phyloP scores from a whole-genome alignment of 2,329 filamentous ascomycete species.

The Nannizzia gypsea region DNA sequence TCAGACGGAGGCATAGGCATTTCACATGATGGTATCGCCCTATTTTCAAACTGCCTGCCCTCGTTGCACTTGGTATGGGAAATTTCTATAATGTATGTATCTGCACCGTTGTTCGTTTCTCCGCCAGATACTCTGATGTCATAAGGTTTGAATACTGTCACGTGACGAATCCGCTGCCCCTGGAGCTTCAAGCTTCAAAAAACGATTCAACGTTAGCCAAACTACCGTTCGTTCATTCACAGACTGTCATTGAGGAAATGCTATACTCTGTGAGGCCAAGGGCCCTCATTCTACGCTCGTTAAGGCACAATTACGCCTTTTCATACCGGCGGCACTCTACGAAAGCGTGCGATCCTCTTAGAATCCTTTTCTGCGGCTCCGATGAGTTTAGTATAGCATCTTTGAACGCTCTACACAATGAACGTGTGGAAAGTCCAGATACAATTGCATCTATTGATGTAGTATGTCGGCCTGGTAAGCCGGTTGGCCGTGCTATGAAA shows the following conservation, averaged over 20 bases:
- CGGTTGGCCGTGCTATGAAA: slow-evolving; percentile 63
- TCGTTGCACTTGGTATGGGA: background rate
- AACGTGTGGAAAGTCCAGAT: slow-evolving; percentile 41
- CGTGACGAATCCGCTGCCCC: background rate
- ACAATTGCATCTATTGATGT: slow-evolving; percentile 72
- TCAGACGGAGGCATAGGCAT: slow-evolving; percentile 34
- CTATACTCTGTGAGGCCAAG: background rate
- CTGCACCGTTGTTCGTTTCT: background rate
- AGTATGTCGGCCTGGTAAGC: slow-evolving; percentile 67
- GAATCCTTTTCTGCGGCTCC: slow-evolving; percentile 87
- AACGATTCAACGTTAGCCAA: background rate
- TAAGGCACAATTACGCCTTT: background rate
- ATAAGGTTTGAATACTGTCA: background rate
- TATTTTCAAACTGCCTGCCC: background rate
- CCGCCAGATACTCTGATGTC: background rate
- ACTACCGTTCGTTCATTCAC: background rate
- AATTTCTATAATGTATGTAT: background rate
- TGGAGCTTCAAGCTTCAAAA: background rate
- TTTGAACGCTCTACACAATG: slow-evolving; percentile 54
- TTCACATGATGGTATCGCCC: slow-evolving; percentile 14
- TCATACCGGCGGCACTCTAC: slow-evolving; percentile 13
- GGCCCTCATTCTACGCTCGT: background rate
- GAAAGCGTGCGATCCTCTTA: slow-evolving; percentile 46
- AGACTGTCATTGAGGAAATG: background rate
- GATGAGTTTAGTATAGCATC: slow-evolving; percentile 79